Evolutionary conservation across 2,329 filamentous ascomycete species (phyloP).

Genomic region (Colletotrichum sojae): DNA sequence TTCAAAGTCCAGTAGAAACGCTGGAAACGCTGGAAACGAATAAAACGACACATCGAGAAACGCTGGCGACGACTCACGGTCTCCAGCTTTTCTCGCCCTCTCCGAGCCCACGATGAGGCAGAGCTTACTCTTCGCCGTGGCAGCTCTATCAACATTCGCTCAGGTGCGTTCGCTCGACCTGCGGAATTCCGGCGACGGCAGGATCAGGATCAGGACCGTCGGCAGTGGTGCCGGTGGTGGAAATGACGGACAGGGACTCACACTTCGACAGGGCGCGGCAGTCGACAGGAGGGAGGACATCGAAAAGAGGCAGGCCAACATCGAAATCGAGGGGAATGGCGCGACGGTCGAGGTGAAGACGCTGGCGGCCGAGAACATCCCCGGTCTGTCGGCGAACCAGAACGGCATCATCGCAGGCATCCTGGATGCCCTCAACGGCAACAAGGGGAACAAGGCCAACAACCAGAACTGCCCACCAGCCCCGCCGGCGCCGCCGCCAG

Average conservation of each 20-base stretch:
- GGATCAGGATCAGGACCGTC: too few relatives aligned
- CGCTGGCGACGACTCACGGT: slow-evolving; percentile 37
- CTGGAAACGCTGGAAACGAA: not conserved
- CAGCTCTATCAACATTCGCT: slow-evolving; percentile 39
- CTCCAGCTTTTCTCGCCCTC: slow-evolving; percentile 27
- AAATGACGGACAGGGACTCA: slow-evolving; percentile 14
- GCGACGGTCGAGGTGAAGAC: slow-evolving; percentile 30
- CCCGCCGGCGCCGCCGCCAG: slow-evolving; percentile 12
- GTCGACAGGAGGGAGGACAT: slow-evolving; percentile 14
- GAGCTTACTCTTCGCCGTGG: slow-evolving; percentile 40
- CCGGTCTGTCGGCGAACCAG: slow-evolving; percentile 12
- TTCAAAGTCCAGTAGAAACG: not conserved
- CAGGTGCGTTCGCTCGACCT: slow-evolving; percentile 38
- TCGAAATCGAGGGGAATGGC: slow-evolving; percentile 33
- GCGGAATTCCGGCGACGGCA: not conserved
- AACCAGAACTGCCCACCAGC: slow-evolving; percentile 1
- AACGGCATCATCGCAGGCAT: slow-evolving; percentile 36
- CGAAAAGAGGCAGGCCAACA: slow-evolving; percentile 30
- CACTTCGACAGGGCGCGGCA: slow-evolving; percentile 34
- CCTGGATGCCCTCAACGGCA: slow-evolving; percentile 38
- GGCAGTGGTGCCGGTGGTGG: not conserved
- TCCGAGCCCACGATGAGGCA: slow-evolving; percentile 43
- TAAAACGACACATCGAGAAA: slow-evolving; percentile 13
- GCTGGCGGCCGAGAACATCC: slow-evolving; percentile 20
- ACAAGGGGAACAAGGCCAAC: slow-evolving; percentile 45